Conservation (phyloP, 2,329 filamentous ascomycete genomes). For the Pyricularia grisea region DNA sequence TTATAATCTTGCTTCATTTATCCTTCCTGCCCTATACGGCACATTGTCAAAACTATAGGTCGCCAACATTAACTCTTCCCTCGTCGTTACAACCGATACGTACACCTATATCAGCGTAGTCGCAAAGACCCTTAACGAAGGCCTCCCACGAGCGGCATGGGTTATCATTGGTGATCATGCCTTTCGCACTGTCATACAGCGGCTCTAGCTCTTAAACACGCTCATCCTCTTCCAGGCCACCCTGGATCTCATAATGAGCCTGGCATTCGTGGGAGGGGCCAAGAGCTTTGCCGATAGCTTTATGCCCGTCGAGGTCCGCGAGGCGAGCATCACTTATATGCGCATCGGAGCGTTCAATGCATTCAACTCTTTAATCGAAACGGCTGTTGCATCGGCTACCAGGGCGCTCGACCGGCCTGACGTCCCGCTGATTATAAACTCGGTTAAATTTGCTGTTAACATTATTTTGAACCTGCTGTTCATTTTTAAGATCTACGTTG, state of each 20-base stretch:
- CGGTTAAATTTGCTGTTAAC: slow-evolving; percentile 53
- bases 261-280: slow-evolving; percentile 47
- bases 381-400: slow-evolving; percentile 50
- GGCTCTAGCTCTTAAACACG: slow-evolving; percentile 53
- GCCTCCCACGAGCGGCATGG: slow-evolving; percentile 59
- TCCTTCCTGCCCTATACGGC: slow-evolving; percentile 56
- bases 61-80: slow-evolving; percentile 52
- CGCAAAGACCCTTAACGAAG: no score
- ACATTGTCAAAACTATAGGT: slow-evolving; percentile 66
- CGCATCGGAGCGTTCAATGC: slow-evolving; percentile 55
- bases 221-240: slow-evolving; percentile 50
- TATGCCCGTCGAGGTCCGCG: slow-evolving; percentile 49
- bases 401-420: slow-evolving; percentile 60
- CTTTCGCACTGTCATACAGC: slow-evolving; percentile 36
- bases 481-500: slow-evolving; percentile 56
- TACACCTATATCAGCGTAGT: slow-evolving; percentile 63
- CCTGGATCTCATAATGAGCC: slow-evolving; percentile 49
- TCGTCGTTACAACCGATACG: slow-evolving; percentile 55
- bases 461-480: slow-evolving; percentile 58
- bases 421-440: slow-evolving; percentile 57
- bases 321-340: slow-evolving; percentile 52
- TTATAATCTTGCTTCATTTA: slow-evolving; percentile 54
- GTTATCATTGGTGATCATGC: slow-evolving; percentile 57
- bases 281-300: slow-evolving; percentile 48
- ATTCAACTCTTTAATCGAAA: slow-evolving; percentile 52